Conservation (phyloP, 164 flowering plant genomes). For the Piper betle region DNA sequence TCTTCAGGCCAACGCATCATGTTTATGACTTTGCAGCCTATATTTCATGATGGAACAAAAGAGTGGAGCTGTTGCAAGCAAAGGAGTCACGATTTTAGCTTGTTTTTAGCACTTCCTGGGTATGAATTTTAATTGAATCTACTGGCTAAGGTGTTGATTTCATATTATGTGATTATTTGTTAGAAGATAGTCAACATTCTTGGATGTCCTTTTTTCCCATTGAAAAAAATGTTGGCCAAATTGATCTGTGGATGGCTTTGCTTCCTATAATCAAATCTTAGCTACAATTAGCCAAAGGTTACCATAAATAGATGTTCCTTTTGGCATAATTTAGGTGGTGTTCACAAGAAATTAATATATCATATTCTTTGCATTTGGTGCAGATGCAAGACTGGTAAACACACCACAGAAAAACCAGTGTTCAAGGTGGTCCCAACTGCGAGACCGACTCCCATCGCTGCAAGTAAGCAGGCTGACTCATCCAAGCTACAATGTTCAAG, state of each 20-base stretch:
- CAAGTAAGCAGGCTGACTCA: slow-evolving; percentile 16
- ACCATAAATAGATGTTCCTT: neutral
- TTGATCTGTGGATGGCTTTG: too few species aligned
- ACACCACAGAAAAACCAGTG: slow-evolving; percentile 86
- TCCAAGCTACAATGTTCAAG: slow-evolving; percentile 59
- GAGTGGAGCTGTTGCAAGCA: slow-evolving; percentile 99
- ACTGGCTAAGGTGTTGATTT: neutral
- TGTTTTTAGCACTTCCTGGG: slow-evolving; percentile 89
- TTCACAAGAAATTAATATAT: neutral
- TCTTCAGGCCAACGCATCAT: neutral
- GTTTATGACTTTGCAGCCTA: slow-evolving; percentile 40
- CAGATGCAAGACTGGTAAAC: slow-evolving; percentile 91
- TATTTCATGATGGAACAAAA: slow-evolving; percentile 94
- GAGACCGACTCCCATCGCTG: slow-evolving; percentile 18
- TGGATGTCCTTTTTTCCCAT: too few species aligned
- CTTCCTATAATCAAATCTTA: too few species aligned
- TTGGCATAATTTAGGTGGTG: neutral
- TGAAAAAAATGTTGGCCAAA: too few species aligned
- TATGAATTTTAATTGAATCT: slow-evolving; percentile 8
- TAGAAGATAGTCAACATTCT: too few species aligned
- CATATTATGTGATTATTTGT: too few species aligned
- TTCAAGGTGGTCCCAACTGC: slow-evolving; percentile 22
- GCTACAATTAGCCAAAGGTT: too few species aligned
- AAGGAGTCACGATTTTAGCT: slow-evolving; percentile 93
- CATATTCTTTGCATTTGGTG: slow-evolving; percentile 9